Base-by-base conservation (phyloP, 2,329 filamentous ascomycete species). In the Mariannaea elegans region DNA sequence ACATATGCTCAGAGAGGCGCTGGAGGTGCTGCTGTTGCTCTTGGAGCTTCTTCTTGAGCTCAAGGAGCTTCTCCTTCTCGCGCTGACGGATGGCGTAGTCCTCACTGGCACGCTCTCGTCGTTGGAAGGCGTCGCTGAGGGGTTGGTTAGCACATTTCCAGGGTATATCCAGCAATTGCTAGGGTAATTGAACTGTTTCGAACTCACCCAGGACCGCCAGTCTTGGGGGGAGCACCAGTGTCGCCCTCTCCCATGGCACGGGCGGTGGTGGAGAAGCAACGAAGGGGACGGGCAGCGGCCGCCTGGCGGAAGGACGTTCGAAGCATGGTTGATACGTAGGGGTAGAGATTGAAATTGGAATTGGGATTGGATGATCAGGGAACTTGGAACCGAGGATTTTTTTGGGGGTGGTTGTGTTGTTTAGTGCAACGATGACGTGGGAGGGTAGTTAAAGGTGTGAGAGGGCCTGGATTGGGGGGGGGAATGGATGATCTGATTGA, bases 1-100 rank as follows among this genome's bases (percentile, higher is more conserved):
- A 95, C 92, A 97, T 93, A 85, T 96, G 91, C 73, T 90, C 86
- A 72, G 93, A 89, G 64, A 97, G 87, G 76, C 94, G 90, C 75
- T 94, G 84, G 67, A 97, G 87, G 82, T 97, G 92, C 68, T 88
- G 81, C 77, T 92, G 87, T 82, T 97, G 93, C 78, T 92, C 88
- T 64, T 78, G 73, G 66, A 97, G 85, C 82, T 87, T 88, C 81
- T 85, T 83, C 79, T 87, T 90, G 71, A 97, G 88, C 75, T 87
- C 86, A 51, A 85, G 71, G 64, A 97, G 90, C 92, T 97, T 97
- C 82, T 94, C 89, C 81, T 88, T 87, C 86, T 98, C 95, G 75
- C 93, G 91, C 82, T 91, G 83, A 73, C 88, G 87, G 80, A 99
- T 93, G 80, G 91, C 92, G 70, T 87, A 87, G 77, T 93, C 90